A percentile compares a stretch with the other conserved stretches of the same genome.
Conservation (phyloP, 192 early-diverging fungal species). For the Jimgerdemannia flammicorona region DNA sequence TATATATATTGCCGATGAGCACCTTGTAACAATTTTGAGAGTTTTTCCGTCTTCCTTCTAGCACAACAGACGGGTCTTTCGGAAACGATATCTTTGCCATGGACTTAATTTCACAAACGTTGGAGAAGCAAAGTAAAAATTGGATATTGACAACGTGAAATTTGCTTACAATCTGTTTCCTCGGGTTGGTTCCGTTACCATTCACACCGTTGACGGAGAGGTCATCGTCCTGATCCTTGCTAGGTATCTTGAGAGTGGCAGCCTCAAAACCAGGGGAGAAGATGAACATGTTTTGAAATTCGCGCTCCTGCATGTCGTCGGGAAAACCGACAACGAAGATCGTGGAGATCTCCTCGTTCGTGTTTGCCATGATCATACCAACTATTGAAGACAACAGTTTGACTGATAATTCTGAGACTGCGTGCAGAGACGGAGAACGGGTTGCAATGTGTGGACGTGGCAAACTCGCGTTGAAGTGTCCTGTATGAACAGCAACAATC, state of each 20-base stretch:
- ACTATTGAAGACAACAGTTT: conserved; percentile 1
- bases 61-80: too few species aligned
- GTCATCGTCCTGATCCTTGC: conserved; percentile 58
- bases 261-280: conserved; percentile 98
- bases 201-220: conserved; percentile 33
- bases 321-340: conserved; percentile 99
- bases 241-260: conserved; percentile 89
- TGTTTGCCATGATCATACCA: not conserved
- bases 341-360: conserved; percentile 91
- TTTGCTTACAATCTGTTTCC: conserved; percentile 86
- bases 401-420: not conserved
- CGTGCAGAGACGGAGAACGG: not conserved
- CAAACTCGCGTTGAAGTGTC: not conserved
- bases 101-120: too few species aligned
- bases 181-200: conserved; percentile 49
- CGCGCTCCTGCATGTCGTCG: conserved; percentile 97
- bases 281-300: conserved; percentile 99
- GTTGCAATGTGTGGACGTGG: not conserved
- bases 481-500: too few species aligned
- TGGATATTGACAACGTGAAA: not conserved
- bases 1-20: too few species aligned
- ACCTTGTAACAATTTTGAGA: too few species aligned
- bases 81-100: too few species aligned
- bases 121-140: too few species aligned
- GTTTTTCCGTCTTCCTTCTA: too few species aligned